Evolutionary conservation across 2,329 filamentous ascomycete species (phyloP), one percentile per base, ranked within the genome.

Genomic region (Aspergillus intermedius): DNA sequence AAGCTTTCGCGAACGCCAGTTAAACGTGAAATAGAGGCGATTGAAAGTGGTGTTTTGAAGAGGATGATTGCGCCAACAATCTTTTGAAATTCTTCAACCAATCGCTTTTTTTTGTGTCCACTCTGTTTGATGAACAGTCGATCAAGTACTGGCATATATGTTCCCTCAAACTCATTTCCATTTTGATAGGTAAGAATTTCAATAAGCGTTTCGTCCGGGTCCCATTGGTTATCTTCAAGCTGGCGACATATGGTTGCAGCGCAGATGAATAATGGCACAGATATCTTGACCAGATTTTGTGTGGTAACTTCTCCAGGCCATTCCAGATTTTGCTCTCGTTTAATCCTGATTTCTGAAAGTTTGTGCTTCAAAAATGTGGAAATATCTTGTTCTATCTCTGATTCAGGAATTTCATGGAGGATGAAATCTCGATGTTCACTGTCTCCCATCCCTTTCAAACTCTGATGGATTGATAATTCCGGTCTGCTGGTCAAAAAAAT

Each of bases 401-500:
- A 13, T 19, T 47, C 39, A 4, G 58, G 44, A 5, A 65, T 52
- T 2, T 63, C 53, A 42, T 61, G 55, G 13, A 64, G 55, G 21
- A 50, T 46, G 10, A 60, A 12, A 46, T 59, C 50, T 25, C 57
- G 54, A 49, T 58, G 47, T n/a, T n/a, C n/a, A n/a, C n/a, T n/a
- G n/a, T n/a, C n/a, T n/a, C n/a, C n/a, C n/a, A n/a, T 60, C 1
- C 56, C 58, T 7, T 53, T 5, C 12, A 34, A n/a, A 8, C 23
- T 25, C 23, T 8, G 43, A 4, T 46, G 37, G 13, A 64, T 58
- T 6, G 58, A 52, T 6, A 56, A 21, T 21, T 65, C 60, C 1
- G 61, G 62, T 15, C 61, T 48, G 48, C 60, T 62, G 3, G 59
- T 61, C 8, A 62, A 3, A 13, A 64, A 55, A 15, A 60, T n/a